These are phyloP conservation scores for Purpureocillium takamizusanense DNA, from an alignment of 2,329 filamentous ascomycete species.

Conservation along the genomic window DNA sequence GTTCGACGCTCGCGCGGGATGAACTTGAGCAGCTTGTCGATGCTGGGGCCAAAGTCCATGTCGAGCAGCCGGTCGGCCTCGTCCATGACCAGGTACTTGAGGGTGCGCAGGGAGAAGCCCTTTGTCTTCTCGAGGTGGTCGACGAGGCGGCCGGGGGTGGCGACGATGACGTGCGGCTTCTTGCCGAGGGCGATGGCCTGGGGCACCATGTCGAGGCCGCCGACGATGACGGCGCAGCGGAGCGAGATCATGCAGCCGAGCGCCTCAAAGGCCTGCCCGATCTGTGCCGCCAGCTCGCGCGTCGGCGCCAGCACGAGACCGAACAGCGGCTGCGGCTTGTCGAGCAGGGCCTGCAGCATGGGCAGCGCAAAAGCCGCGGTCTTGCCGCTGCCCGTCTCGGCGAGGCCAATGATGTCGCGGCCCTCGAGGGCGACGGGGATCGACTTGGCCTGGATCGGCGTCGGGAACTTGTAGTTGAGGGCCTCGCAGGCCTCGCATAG, in stretches of 20 bases:
- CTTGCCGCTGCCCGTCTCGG: slow-evolving; percentile 93
- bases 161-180: slow-evolving; percentile 89
- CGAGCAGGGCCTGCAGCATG: slow-evolving; percentile 82
- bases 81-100: slow-evolving; percentile 91
- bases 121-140: slow-evolving; percentile 97
- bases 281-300: slow-evolving; percentile 87
- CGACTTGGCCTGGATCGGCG: slow-evolving; percentile 77
- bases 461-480: slow-evolving; percentile 77
- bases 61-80: slow-evolving; percentile 89
- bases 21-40: slow-evolving; percentile 90
- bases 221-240: slow-evolving; percentile 76
- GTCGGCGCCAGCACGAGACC: slow-evolving; percentile 89
- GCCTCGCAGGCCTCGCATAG: slow-evolving; percentile 81
- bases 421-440: slow-evolving; percentile 74
- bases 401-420: slow-evolving; percentile 84
- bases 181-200: slow-evolving; percentile 90
- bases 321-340: slow-evolving; percentile 77
- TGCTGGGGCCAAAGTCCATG: slow-evolving; percentile 84
- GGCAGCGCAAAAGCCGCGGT: slow-evolving; percentile 91
- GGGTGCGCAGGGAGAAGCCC: slow-evolving; percentile 72
- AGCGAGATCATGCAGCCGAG: slow-evolving; percentile 84
- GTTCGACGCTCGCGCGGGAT: slow-evolving; percentile 71
- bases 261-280: slow-evolving; percentile 78
- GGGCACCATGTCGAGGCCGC: slow-evolving; percentile 91
- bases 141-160: slow-evolving; percentile 78